These are phyloP conservation scores for Suillus paluster DNA, from an alignment of 768 basidiomycete genomes.

Conservation along the genomic window DNA sequence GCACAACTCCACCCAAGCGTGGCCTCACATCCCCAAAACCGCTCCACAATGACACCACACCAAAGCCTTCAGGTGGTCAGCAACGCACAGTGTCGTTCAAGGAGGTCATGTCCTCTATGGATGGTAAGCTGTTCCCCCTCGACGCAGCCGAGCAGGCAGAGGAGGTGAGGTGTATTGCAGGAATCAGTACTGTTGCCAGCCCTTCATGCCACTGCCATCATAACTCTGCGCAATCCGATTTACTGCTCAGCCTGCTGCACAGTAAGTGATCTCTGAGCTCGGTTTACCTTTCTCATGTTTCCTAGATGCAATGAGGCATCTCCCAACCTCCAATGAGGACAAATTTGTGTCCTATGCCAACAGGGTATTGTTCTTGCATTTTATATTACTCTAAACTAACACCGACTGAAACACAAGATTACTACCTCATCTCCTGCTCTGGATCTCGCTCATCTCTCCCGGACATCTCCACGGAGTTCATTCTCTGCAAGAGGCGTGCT, in stretches of 20 bases:
- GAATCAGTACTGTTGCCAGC: constrained; percentile 22
- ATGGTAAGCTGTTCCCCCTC: constrained; percentile 58
- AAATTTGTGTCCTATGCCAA: constrained; percentile 70
- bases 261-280: constrained; percentile 55
- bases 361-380: constrained; percentile 52
- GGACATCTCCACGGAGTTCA: constrained; percentile 72
- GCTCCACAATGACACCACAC: constrained; percentile 10
- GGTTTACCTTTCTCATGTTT: constrained; percentile 20
- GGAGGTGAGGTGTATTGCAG: constrained; percentile 34
- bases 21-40: constrained; percentile 15
- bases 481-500: constrained; percentile 61
- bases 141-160: constrained; percentile 38
- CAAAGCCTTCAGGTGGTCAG: constrained; percentile 16
- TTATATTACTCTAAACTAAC: constrained; percentile 11
- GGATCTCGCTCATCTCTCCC: constrained; percentile 89
- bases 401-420: constrained; percentile 50
- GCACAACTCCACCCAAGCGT: constrained; percentile 25
- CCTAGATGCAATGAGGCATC: constrained; percentile 84
- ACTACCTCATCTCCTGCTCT: constrained; percentile 90
- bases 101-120: constrained; percentile 61
- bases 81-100: constrained; percentile 54
- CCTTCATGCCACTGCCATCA: constrained; percentile 22
- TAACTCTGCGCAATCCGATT: constrained; percentile 33
- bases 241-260: constrained; percentile 50
- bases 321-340: constrained; percentile 89